A percentile compares a stretch with the other conserved stretches of the same genome.
phyloP scores from a whole-genome alignment of 2,329 filamentous ascomycete species.

The Fusarium pseudoanthophilum region DNA sequence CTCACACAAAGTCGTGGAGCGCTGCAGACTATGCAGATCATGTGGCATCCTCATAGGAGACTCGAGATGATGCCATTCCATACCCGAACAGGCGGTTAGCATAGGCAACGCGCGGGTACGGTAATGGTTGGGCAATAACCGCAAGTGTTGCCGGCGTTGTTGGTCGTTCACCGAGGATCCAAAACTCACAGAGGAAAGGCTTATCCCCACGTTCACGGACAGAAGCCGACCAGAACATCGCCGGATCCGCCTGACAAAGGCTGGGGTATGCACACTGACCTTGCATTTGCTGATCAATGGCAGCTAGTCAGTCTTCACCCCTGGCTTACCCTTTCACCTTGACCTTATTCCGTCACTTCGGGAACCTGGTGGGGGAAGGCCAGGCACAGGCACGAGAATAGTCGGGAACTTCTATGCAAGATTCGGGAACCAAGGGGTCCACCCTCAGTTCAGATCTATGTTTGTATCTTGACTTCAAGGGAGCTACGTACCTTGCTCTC shows the following conservation, averaged over 20 bases:
- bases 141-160: constrained; percentile 18
- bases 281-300: constrained; percentile 22
- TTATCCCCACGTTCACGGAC: constrained; percentile 19
- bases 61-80: constrained; percentile 10
- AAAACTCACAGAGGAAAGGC: neutral
- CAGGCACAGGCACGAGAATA: constrained; percentile 30
- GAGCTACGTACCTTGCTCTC: constrained; percentile 3
- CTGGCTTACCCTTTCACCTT: constrained; percentile 23
- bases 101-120: constrained; percentile 42
- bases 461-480: constrained; percentile 17
- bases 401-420: constrained; percentile 33
- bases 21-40: constrained; percentile 39
- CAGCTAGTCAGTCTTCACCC: constrained; percentile 9
- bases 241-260: constrained; percentile 13
- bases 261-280: constrained; percentile 10
- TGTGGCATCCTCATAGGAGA: constrained; percentile 34
- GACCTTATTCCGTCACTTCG: constrained; percentile 13
- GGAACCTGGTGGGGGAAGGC: constrained; percentile 7
- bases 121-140: constrained; percentile 36
- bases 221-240: constrained; percentile 30
- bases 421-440: constrained; percentile 35
- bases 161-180: constrained; percentile 15
- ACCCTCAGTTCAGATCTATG: constrained; percentile 35
- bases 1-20: constrained; percentile 23
- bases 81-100: constrained; percentile 38